Conservation (phyloP, 2,329 filamentous ascomycete genomes). For the Sclerotinia borealis region DNA sequence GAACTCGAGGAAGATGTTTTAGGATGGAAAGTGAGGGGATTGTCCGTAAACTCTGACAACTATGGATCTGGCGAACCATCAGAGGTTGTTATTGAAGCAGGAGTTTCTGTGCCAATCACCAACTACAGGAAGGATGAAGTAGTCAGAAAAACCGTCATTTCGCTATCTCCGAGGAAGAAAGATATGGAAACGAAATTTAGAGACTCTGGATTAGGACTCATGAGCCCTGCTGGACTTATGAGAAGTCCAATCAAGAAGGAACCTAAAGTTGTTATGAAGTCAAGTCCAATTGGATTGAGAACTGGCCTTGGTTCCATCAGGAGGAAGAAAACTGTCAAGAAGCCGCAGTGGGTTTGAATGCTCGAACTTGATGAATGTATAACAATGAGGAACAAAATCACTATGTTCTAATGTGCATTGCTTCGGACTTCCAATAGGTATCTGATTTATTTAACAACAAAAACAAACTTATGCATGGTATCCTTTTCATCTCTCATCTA, state of each 20-base stretch:
- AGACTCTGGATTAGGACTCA: constrained; percentile 4
- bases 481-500: background rate
- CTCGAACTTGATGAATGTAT: background rate
- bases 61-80: background rate
- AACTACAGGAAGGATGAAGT: background rate
- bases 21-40: background rate
- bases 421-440: background rate
- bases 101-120: background rate
- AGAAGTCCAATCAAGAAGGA: background rate
- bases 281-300: background rate
- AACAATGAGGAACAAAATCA: background rate
- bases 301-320: background rate
- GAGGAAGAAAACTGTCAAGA: background rate
- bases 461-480: background rate
- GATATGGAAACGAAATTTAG: background rate
- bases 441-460: background rate
- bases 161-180: background rate
- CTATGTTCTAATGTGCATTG: background rate
- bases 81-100: background rate
- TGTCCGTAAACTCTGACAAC: background rate
- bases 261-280: background rate
- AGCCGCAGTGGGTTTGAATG: constrained; percentile 1
- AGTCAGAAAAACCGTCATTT: background rate
- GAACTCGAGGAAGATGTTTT: constrained; percentile 7
- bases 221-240: background rate